Percentiles rank a stretch among this genome's conserved stretches.
phyloP scores from a whole-genome alignment of 495 filamentous ascomycete genomes.

The Oidiodendron maius region DNA sequence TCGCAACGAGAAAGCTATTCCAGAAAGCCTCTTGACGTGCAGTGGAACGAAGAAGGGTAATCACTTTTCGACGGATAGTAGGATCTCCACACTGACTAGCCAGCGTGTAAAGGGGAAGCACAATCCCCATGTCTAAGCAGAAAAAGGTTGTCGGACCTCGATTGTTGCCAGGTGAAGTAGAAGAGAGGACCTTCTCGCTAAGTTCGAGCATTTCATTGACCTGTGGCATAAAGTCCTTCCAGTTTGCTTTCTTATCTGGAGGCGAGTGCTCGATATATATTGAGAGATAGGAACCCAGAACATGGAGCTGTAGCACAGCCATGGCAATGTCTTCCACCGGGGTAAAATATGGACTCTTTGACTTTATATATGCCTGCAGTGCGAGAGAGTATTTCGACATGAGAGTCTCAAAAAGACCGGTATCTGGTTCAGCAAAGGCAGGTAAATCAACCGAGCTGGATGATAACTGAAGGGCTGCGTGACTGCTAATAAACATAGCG shows the following conservation, averaged over 20 bases:
- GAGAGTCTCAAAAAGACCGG: too few species aligned
- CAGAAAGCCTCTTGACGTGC: slow-evolving; percentile 14
- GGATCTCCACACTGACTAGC: slow-evolving; percentile 14
- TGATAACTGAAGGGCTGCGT: too few species aligned
- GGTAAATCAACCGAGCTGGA: too few species aligned
- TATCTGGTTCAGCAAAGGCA: too few species aligned
- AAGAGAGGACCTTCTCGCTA: slow-evolving; percentile 10
- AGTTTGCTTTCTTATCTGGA: slow-evolving; percentile 1
- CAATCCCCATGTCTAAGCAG: slow-evolving; percentile 17
- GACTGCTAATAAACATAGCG: too few species aligned
- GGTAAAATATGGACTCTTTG: slow-evolving; percentile 5
- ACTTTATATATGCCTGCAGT: too few species aligned
- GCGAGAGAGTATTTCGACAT: too few species aligned
- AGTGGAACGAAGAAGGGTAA: slow-evolving; percentile 6
- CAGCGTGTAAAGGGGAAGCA: slow-evolving; percentile 12
- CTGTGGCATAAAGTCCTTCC: slow-evolving; percentile 11
- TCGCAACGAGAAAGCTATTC: slow-evolving; percentile 12
- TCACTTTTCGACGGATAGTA: slow-evolving; percentile 12
- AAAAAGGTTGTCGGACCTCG: neutral
- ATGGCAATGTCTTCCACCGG: slow-evolving; percentile 11
- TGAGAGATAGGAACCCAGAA: slow-evolving; percentile 10
- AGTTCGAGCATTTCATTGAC: slow-evolving; percentile 10
- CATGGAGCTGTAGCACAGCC: slow-evolving; percentile 13
- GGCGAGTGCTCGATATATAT: slow-evolving; percentile 11
- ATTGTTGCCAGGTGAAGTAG: neutral